Evolutionary conservation across 192 early-diverging fungal species (phyloP).

Genomic region (Radiomyces spectabilis): DNA sequence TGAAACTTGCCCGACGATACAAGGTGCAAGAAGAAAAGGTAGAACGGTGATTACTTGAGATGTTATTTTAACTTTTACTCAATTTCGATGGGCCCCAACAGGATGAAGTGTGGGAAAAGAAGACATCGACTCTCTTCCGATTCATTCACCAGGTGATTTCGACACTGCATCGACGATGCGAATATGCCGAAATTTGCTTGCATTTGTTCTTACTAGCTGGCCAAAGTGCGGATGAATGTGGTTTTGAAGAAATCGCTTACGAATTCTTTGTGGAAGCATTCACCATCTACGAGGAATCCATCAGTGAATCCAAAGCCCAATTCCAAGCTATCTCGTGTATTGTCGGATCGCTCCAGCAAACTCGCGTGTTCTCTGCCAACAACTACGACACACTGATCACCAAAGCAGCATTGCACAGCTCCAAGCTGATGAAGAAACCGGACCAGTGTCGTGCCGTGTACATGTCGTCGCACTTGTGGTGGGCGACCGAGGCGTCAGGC

Average conservation of each 20-base stretch:
- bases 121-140: slow-evolving; percentile 68
- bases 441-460: slow-evolving; percentile 90
- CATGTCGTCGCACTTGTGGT: slow-evolving; percentile 87
- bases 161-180: slow-evolving; percentile 59
- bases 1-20: slow-evolving; percentile 57
- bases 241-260: slow-evolving; percentile 91
- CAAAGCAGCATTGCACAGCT: slow-evolving; percentile 84
- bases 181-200: slow-evolving; percentile 53
- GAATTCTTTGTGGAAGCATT: slow-evolving; percentile 98
- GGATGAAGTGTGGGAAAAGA: slow-evolving; percentile 60
- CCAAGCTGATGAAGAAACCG: slow-evolving; percentile 85
- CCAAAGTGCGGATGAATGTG: slow-evolving; percentile 75
- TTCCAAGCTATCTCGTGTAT: slow-evolving; percentile 84
- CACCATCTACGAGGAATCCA: slow-evolving; percentile 93
- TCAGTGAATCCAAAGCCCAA: slow-evolving; percentile 88
- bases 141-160: slow-evolving; percentile 86
- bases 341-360: slow-evolving; percentile 78
- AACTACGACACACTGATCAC: slow-evolving; percentile 95
- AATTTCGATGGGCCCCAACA: too few species aligned
- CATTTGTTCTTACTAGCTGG: slow-evolving; percentile 84
- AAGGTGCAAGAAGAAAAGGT: slow-evolving; percentile 37
- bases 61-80: neutral
- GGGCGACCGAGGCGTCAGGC: slow-evolving; percentile 55
- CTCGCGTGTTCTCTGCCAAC: slow-evolving; percentile 75
- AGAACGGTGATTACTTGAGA: neutral